Evolutionary conservation across 257 asterid species (phyloP), one percentile per base, ranked within the genome.

Genomic region (Solanum paucissectum): DNA sequence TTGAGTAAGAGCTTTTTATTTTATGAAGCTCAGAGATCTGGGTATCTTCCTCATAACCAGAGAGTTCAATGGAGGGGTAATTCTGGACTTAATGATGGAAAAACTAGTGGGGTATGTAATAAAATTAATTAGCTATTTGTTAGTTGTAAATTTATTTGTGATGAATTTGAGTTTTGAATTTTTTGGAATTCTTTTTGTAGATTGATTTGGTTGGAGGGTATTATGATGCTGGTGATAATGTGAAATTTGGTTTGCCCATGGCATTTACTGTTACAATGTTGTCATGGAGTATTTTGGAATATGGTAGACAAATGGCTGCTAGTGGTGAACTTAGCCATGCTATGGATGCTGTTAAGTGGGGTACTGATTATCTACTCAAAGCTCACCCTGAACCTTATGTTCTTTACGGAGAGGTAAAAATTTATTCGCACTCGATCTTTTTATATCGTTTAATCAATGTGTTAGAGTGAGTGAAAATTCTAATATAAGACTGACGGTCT

Each of bases 21-120:
- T 91, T 96, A 94, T 75, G 99, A 97, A 90, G 99, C 99, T 73
- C 99, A 96, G 92, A 94, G 99, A 93, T 97, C 99, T 89, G 99
- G 99, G 58, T 95, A 93, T 71, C 91, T 97, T 58, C 99, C 99
- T 4, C 86, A 72, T 23, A 91, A 86, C 89, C 99, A 97, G 36
- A 90, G 99, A 83, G 99, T 97, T 10, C 91, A 89, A 23, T 97
- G 99, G 99, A 91, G 99, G 89, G 96, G 98, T 1, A 89, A 97
- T 94, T 97, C 99, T 83, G 99, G 99, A 81, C 98, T 97, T 37
- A 89, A 86, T 29, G 99, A 97, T 69, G 99, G 99, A 32, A 96
- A 94, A 90, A 83, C 88, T 10, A 97, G 85, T 36, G 99, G 99
- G 93, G 99, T 96, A 91, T 20, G 90, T 2, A 21, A 25, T 64